Percentiles rank a stretch among this genome's conserved stretches.
Evolutionary conservation across 2,329 filamentous ascomycete species (phyloP).

Genomic region (Fusarium praegraminearum): DNA sequence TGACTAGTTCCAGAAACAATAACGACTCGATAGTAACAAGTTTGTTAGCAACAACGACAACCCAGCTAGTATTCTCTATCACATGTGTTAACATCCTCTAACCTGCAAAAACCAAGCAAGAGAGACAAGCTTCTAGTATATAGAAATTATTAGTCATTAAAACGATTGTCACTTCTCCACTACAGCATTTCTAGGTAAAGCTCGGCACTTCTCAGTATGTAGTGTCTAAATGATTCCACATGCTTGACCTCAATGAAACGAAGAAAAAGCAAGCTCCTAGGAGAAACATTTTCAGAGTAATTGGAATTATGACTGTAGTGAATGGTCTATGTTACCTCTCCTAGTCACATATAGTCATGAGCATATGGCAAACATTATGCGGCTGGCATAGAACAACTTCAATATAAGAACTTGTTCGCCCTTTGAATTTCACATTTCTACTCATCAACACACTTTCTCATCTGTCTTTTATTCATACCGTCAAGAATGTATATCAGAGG

Average conservation of each 20-base stretch:
- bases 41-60: neutral
- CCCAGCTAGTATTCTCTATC: neutral
- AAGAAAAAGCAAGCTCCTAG: neutral
- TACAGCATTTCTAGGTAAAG: constrained; percentile 26
- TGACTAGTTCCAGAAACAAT: neutral
- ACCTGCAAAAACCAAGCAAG: neutral
- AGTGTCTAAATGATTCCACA: constrained; percentile 28
- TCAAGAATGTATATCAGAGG: constrained; percentile 67
- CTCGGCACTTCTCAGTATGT: constrained; percentile 5
- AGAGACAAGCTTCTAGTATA: neutral
- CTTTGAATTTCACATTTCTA: neutral
- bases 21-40: neutral
- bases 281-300: constrained; percentile 9
- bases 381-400: neutral
- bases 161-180: neutral
- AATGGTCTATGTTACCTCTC: constrained; percentile 5
- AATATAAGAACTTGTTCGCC: neutral
- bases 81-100: neutral
- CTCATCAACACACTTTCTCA: neutral
- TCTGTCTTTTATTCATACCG: neutral
- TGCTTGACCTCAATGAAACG: neutral
- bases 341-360: neutral
- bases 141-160: neutral
- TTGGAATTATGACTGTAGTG: neutral
- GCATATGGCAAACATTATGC: neutral